phyloP scores from a whole-genome alignment of 2,329 filamentous ascomycete species.

The Xylariales sp. region DNA sequence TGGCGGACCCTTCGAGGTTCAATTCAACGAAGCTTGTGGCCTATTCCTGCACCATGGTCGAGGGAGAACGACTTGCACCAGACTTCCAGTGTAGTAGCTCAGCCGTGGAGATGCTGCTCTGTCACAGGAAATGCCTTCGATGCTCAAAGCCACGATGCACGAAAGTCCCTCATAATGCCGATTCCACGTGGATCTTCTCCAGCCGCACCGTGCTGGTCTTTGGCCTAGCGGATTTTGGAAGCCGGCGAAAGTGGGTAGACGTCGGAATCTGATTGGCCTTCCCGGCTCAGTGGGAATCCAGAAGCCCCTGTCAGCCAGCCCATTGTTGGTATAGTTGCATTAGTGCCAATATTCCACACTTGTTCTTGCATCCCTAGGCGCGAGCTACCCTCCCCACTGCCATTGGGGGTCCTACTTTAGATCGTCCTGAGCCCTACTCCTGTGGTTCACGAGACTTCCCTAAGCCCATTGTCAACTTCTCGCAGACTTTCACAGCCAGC shows the following conservation, averaged over 20 bases:
- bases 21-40: too few relatives aligned
- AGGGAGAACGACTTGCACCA: too few relatives aligned
- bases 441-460: neutral
- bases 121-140: too few relatives aligned
- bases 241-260: neutral
- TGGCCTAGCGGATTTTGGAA: slow-evolving; percentile 1
- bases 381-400: neutral
- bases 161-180: too few relatives aligned
- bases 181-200: too few relatives aligned
- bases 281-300: slow-evolving; percentile 3
- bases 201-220: neutral
- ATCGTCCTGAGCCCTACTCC: slow-evolving; percentile 7
- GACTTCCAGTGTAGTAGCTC: too few relatives aligned
- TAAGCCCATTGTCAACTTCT: too few relatives aligned
- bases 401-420: slow-evolving; percentile 1
- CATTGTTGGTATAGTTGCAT: slow-evolving; percentile 10
- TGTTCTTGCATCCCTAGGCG: neutral
- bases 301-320: slow-evolving; percentile 4
- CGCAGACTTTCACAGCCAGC: too few relatives aligned
- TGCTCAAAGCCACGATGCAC: too few relatives aligned
- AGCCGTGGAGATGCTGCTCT: too few relatives aligned
- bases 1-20: too few relatives aligned
- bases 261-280: slow-evolving; percentile 4
- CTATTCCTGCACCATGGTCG: too few relatives aligned
- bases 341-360: slow-evolving; percentile 10